Base-by-base conservation (phyloP, 495 filamentous ascomycete genomes). In the Hypoxylon cercidicola region DNA sequence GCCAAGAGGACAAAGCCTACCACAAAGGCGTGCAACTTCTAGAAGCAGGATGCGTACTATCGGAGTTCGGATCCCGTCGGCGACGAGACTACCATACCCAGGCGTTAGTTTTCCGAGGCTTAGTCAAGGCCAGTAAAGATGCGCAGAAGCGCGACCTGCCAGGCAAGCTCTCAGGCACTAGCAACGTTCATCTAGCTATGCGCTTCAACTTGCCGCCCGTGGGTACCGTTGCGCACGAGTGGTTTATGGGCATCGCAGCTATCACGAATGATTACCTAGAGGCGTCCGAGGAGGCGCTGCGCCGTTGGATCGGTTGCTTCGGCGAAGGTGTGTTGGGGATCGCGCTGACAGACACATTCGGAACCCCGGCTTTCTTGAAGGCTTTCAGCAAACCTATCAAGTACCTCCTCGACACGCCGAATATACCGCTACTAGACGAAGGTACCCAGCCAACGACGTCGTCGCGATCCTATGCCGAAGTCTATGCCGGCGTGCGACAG, bases 161-260 rank as follows among this genome's bases (percentile, higher is more conserved):
- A 5, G 95, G 95, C 1, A 87, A 86, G 60, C 82, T 98, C 47
- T 86, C 87, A 1, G 95, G 95, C 0, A 97, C 95, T 1, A 97
- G 93, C 74, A 99, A 99, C 71, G 96, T 98, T 18, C 95, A 99
- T 71, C 90, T 98, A 60, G 95, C 95, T 15, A 96, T 96, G 91
- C 90, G 92, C 71, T 91, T 94, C 73, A 86, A 85, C 18, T 84
- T 95, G 23, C 77, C 85, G 7, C 91, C 94, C 0, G 87, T 99
- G 16, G 95, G 95, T 13, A 99, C 95, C 2, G 93, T 99, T 1
- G 95, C 96, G 0, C 95, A 99, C 64, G 95, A 99, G 77, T 99
- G 96, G 96, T 97, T 97, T 78, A 99, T 99, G 95, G 92, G 91
- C 39, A 92, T 96, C 52, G 95, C 95, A 13, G 93, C 95, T 32